Evolutionary conservation across 352 stramenopile genomes (phyloP).

Genomic region (Pythium phragmitis): DNA sequence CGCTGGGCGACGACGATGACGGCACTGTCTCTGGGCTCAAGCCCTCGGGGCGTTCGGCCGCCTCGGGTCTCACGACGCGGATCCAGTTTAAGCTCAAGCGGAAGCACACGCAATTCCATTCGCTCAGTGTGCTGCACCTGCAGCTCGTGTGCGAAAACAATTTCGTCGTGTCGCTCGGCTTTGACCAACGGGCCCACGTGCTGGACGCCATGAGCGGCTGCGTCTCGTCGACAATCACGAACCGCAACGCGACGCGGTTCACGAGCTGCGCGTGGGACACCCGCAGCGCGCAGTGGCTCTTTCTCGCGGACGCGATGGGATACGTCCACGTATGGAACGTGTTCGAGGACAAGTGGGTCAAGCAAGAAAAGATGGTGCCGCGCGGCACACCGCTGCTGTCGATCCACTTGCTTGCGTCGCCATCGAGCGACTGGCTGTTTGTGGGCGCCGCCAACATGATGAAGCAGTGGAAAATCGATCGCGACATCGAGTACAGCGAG

Average conservation of each 20-base stretch:
- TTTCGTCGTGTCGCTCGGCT: slow-evolving; percentile 72
- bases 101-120: slow-evolving; percentile 62
- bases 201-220: slow-evolving; percentile 63
- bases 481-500: slow-evolving; percentile 58
- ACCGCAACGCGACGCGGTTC: slow-evolving; percentile 46
- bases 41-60: background rate
- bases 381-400: slow-evolving; percentile 22
- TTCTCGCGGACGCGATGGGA: slow-evolving; percentile 52
- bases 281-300: slow-evolving; percentile 38
- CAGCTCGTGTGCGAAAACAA: slow-evolving; percentile 63
- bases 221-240: slow-evolving; percentile 56
- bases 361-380: slow-evolving; percentile 34
- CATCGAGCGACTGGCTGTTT: slow-evolving; percentile 45
- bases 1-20: background rate
- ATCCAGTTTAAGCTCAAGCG: slow-evolving; percentile 61
- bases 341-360: slow-evolving; percentile 61
- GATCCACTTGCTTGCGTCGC: slow-evolving; percentile 9
- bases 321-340: slow-evolving; percentile 67
- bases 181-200: slow-evolving; percentile 71
- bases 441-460: slow-evolving; percentile 36
- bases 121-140: slow-evolving; percentile 54
- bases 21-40: background rate
- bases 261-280: slow-evolving; percentile 64
- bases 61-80: slow-evolving; percentile 11
- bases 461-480: slow-evolving; percentile 64